A percentile compares a stretch with the other conserved stretches of the same genome.
These are phyloP conservation scores for Metschnikowia chrysomelidarum DNA, from an alignment of 805 yeast genomes.

Conservation along the genomic window DNA sequence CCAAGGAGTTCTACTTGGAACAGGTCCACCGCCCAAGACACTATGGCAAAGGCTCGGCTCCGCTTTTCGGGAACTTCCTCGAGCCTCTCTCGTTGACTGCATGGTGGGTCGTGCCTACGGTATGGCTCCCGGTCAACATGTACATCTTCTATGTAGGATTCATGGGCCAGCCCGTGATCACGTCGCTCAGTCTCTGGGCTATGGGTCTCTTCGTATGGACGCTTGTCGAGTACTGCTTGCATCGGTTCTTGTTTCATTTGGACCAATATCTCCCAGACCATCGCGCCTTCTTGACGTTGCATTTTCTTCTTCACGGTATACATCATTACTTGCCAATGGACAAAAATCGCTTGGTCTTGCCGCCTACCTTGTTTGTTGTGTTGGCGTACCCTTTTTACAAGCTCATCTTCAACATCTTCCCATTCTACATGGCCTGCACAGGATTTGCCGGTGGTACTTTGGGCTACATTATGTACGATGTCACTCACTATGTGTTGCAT, in stretches of 20 bases:
- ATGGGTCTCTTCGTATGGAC: constrained; percentile 95
- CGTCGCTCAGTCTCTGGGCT: constrained; percentile 58
- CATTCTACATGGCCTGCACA: constrained; percentile 81
- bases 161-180: constrained; percentile 42
- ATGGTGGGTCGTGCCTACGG: constrained; percentile 86
- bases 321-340: constrained; percentile 99
- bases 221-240: constrained; percentile 80
- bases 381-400: constrained; percentile 79
- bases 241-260: constrained; percentile 90
- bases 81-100: constrained; percentile 91
- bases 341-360: constrained; percentile 87
- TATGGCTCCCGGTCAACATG: constrained; percentile 84
- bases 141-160: constrained; percentile 62
- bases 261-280: constrained; percentile 85
- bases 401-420: constrained; percentile 72
- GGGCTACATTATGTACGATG: constrained; percentile 90
- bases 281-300: constrained; percentile 70
- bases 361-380: constrained; percentile 78
- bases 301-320: constrained; percentile 90
- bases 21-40: constrained; percentile 98
- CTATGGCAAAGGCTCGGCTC: constrained; percentile 96
- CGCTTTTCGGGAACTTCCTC: constrained; percentile 87
- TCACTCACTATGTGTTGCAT: constrained; percentile 91
- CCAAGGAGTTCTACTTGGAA: constrained; percentile 88
- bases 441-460: constrained; percentile 95